Conservation (phyloP, 345 rosid species). For the Arabis hirsuta region DNA sequence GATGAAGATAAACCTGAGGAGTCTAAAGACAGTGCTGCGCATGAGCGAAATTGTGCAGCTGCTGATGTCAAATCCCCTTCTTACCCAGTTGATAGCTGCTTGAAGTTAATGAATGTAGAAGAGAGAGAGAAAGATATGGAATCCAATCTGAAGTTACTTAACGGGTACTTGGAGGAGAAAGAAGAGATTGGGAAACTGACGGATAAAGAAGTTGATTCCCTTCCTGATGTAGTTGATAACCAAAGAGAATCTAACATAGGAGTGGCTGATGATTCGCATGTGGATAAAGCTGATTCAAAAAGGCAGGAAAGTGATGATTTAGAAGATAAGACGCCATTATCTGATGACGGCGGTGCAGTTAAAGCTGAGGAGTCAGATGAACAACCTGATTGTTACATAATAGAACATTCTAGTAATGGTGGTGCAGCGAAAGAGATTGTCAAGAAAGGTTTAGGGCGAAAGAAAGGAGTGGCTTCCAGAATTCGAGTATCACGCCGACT, state of each 20-base stretch:
- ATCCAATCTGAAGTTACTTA: slow-evolving; percentile 6
- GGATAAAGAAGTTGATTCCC: not conserved
- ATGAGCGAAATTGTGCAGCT: slow-evolving; percentile 35
- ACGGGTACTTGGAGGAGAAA: slow-evolving; percentile 17
- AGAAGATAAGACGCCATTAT: not conserved
- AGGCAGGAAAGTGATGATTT: slow-evolving; percentile 20
- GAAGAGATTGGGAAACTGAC: slow-evolving; percentile 14
- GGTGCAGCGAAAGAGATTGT: slow-evolving; percentile 11
- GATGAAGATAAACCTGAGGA: slow-evolving; percentile 30
- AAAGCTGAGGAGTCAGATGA: slow-evolving; percentile 26
- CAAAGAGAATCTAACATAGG: not conserved
- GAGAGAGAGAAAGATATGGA: slow-evolving; percentile 15
- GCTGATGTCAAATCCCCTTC: slow-evolving; percentile 41
- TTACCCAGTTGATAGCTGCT: slow-evolving; percentile 40
- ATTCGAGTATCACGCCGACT: slow-evolving; percentile 33
- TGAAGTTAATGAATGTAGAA: slow-evolving; percentile 8
- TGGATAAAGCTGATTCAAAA: slow-evolving; percentile 16
- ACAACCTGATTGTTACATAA: not conserved
- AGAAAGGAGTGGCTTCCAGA: slow-evolving; percentile 22
- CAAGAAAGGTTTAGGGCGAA: slow-evolving; percentile 19
- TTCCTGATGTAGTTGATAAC: slow-evolving; percentile 16
- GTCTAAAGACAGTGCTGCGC: slow-evolving; percentile 20
- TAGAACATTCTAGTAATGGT: slow-evolving; percentile 17
- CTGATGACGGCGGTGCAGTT: not conserved
- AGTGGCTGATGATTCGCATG: slow-evolving; percentile 18